phyloP scores from a whole-genome alignment of 176 grass and related monocot genomes.

The Triticum aestivum region DNA sequence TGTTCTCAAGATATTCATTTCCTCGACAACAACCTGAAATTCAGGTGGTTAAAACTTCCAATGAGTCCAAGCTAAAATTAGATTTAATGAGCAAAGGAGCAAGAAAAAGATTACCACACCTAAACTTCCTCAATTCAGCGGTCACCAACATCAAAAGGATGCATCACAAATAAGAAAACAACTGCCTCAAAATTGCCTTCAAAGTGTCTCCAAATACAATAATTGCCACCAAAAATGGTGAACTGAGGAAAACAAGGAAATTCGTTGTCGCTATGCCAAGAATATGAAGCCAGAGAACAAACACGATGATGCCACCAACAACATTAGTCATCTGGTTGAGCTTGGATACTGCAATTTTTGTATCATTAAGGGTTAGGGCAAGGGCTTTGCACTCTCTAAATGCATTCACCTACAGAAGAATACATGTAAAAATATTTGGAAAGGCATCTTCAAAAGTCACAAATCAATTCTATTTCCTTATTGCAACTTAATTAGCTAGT shows the following conservation, averaged over 20 bases:
- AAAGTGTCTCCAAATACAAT: not conserved
- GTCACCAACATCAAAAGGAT: not conserved
- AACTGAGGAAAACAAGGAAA: not conserved
- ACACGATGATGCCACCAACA: not conserved
- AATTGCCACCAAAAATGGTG: not conserved
- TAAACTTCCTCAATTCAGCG: not conserved
- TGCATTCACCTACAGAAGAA: not conserved
- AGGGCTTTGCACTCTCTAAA: not conserved
- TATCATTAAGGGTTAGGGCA: not conserved
- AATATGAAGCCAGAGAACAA: not conserved
- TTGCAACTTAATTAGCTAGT: too few relatives aligned
- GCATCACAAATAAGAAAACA: conserved; percentile 1
- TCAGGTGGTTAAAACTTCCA: not conserved
- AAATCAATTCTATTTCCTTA: too few relatives aligned
- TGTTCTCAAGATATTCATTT: not conserved
- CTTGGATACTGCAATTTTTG: not conserved
- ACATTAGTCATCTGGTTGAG: not conserved
- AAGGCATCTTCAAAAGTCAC: too few relatives aligned
- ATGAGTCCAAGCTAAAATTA: too few relatives aligned
- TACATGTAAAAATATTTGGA: not conserved
- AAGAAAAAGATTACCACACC: not conserved
- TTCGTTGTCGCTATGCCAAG: not conserved
- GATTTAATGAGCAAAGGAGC: too few relatives aligned
- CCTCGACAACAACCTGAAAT: not conserved
- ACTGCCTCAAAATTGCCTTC: not conserved